Percentiles rank a stretch among this genome's conserved stretches.
These are phyloP conservation scores for Aspergillus carbonarius DNA, from an alignment of 2,329 filamentous ascomycete species.

Conservation along the genomic window DNA sequence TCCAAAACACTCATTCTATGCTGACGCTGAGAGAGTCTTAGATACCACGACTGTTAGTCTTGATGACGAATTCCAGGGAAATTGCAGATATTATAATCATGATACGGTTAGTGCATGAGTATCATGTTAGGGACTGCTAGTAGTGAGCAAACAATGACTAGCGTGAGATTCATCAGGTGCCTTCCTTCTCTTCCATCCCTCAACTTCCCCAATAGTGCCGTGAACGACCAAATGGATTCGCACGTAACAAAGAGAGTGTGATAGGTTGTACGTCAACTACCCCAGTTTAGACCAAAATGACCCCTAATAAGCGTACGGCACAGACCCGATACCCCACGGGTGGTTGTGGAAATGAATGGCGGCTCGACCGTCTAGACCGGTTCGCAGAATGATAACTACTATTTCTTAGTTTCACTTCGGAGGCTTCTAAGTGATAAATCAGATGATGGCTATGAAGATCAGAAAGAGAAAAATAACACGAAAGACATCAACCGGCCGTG, in stretches of 20 bases:
- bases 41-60: too few relatives aligned
- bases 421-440: background rate
- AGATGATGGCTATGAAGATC: too few relatives aligned
- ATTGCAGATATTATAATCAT: too few relatives aligned
- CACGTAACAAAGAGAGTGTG: background rate
- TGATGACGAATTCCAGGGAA: too few relatives aligned
- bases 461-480: background rate
- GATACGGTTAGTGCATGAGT: too few relatives aligned
- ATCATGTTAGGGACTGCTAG: too few relatives aligned
- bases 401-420: background rate
- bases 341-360: background rate
- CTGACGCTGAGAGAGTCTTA: too few relatives aligned
- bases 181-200: background rate
- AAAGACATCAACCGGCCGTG: background rate
- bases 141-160: too few relatives aligned
- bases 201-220: background rate
- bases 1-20: too few relatives aligned
- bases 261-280: background rate
- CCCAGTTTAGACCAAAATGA: background rate
- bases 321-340: background rate
- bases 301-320: background rate
- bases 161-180: too few relatives aligned
- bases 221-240: background rate
- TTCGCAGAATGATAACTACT: background rate
- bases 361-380: background rate